Conservation (phyloP, 2,329 filamentous ascomycete genomes). For the Talaromyces sp. region DNA sequence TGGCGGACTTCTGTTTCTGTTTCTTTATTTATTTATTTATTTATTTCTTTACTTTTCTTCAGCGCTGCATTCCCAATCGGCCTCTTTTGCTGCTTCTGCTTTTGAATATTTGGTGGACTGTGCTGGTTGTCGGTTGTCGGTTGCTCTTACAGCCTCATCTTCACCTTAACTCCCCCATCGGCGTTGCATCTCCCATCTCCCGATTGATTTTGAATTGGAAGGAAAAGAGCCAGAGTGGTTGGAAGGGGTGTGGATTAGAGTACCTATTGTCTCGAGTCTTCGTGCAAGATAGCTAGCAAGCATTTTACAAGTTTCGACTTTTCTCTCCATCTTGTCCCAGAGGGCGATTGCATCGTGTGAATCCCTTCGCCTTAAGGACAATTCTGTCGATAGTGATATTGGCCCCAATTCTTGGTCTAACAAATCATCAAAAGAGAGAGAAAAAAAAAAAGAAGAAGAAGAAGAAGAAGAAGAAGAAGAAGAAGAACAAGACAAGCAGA, state of each 20-base stretch:
- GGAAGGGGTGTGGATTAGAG: conserved; percentile 33
- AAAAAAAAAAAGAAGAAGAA: conserved; percentile 18
- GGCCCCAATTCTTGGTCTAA: background rate
- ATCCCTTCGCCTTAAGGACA: conserved; percentile 30
- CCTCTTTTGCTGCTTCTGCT: background rate
- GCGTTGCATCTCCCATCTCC: conserved; percentile 8
- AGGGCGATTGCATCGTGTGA: conserved; percentile 26
- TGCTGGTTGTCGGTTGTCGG: background rate
- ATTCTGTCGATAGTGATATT: conserved; percentile 21
- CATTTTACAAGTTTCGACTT: conserved; percentile 47
- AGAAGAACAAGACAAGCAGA: conserved; percentile 14
- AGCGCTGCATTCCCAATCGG: conserved; percentile 13
- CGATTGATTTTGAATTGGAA: conserved; percentile 19
- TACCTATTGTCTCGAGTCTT: conserved; percentile 43
- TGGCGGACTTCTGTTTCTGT: too few relatives aligned
- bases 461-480: conserved; percentile 16
- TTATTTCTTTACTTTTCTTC: background rate
- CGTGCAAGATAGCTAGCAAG: conserved; percentile 50
- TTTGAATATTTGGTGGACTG: background rate
- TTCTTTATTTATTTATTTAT: too few relatives aligned
- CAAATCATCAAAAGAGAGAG: conserved; percentile 22
- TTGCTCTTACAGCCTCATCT: background rate
- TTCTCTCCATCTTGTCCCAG: conserved; percentile 39
- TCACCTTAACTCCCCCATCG: background rate
- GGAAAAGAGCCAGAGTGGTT: conserved; percentile 26